Evolutionary conservation across 2,329 filamentous ascomycete genomes (phyloP).

Genomic region (Fusarium tuaranense): DNA sequence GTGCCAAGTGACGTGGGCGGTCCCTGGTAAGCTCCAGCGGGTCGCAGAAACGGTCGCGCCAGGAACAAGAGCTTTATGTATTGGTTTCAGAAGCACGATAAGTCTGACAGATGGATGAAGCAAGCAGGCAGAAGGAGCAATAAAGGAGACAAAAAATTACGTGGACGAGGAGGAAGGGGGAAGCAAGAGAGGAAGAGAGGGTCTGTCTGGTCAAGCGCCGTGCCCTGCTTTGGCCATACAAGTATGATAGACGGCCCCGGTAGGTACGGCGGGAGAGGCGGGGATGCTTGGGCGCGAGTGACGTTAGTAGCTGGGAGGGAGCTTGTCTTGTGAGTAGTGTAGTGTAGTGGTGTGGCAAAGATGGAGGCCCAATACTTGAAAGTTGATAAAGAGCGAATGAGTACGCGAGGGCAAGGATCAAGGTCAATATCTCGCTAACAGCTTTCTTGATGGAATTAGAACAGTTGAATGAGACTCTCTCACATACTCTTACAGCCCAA

Average conservation of each 20-base stretch:
- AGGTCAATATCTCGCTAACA: neutral
- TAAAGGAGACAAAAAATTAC: conserved; percentile 2
- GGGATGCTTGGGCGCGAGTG: neutral
- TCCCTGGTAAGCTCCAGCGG: conserved; percentile 36
- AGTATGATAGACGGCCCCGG: neutral
- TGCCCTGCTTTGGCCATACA: conserved; percentile 2
- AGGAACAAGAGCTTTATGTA: conserved; percentile 34
- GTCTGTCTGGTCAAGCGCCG: conserved; percentile 30
- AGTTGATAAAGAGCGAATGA: neutral
- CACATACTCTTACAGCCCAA: neutral
- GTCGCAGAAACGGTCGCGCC: conserved; percentile 47
- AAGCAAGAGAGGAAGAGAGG: conserved; percentile 18
- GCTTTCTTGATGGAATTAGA: neutral
- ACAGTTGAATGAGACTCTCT: neutral
- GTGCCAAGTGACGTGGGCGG: conserved; percentile 25
- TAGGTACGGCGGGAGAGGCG: neutral
- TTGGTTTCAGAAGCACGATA: conserved; percentile 12
- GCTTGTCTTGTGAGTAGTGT: conserved; percentile 6
- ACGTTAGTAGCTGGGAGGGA: conserved; percentile 19
- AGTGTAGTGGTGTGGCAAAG: neutral
- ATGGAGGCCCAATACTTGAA: neutral
- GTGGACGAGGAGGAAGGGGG: neutral
- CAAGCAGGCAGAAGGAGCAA: conserved; percentile 6
- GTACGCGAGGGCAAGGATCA: conserved; percentile 2
- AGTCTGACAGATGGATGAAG: neutral